phyloP scores from a whole-genome alignment of 1,284 basidiomycete genomes.

The Heterobasidion occidentale region DNA sequence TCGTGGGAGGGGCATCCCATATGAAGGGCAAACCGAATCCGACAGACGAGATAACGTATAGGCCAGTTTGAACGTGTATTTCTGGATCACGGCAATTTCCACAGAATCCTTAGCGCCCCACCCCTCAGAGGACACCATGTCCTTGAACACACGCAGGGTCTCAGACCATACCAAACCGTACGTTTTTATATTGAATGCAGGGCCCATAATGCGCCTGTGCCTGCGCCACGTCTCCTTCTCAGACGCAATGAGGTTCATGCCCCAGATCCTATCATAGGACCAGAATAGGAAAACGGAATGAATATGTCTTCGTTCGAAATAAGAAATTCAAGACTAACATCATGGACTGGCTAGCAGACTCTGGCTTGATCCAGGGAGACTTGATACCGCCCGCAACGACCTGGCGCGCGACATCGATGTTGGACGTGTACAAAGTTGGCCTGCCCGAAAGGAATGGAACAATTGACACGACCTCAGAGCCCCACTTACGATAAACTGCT shows the following conservation, averaged over 20 bases:
- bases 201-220: constrained; percentile 12
- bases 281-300: background rate
- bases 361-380: constrained; percentile 10
- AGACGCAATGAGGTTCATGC: constrained; percentile 9
- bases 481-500: constrained; percentile 8
- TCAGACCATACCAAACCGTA: constrained; percentile 12
- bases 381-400: constrained; percentile 9
- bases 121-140: constrained; percentile 8
- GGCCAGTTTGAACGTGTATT: constrained; percentile 3
- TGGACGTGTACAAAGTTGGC: constrained; percentile 7
- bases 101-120: constrained; percentile 2
- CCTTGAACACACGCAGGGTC: constrained; percentile 8
- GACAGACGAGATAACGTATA: background rate
- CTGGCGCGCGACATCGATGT: constrained; percentile 9
- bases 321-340: background rate
- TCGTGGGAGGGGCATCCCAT: background rate
- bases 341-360: background rate
- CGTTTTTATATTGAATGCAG: constrained; percentile 12
- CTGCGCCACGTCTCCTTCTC: constrained; percentile 11
- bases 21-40: background rate
- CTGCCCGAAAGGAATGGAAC: constrained; percentile 9
- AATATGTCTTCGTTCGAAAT: background rate
- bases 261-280: constrained; percentile 7
- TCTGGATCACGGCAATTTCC: background rate
- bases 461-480: constrained; percentile 10